Evolutionary conservation across 192 early-diverging fungal species (phyloP), one percentile per base, ranked within the genome.

Genomic region (Helicostylum pulchrum): DNA sequence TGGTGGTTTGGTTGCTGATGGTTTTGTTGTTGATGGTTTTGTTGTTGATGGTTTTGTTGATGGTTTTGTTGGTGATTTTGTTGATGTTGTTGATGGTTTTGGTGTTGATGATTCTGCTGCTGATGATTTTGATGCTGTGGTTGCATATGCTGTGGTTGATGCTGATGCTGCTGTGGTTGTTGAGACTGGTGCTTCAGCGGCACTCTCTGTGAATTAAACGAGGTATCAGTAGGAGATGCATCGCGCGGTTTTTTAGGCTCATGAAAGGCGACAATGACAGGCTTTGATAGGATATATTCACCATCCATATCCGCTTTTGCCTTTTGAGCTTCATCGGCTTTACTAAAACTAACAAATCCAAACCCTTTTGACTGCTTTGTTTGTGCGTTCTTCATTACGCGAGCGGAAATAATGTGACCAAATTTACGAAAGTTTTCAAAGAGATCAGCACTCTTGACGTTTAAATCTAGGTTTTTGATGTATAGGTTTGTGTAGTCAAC

Each of bases 391-490:
- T 64, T 80, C 64, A 89, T 93, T 51, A 97, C 94, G 75, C 95
- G 94, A 82, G 93, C 94, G 65, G 87, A 89, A 21, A 96, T 82
- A 55, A 97, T 95, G 65, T 78, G 80, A 39, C 95, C 95, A 65
- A 92, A 97, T 63, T 86, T 84, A 47, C 87, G 78, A 72, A 97
- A 97, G 39, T 92, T 89, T 71, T 92, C 92, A 79, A 94, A 94
- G 51, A 97, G 85, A 49, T 94, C 92, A 76, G 89, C 87, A 80
- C 94, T 93, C 81, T 93, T 92, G 65, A 96, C 93, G 58, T 87
- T 80, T 19, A 88, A 76, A 81, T 96, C 94, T 46, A 97, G 79
- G 81, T 97, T 97, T 82, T 96, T 96, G 81, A 97, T 97, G 76
- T 95, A 97, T 59, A 97, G 89, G 80, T 97, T 97, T 67, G 90